Percentiles rank a stretch among this genome's conserved stretches.
phyloP scores from a whole-genome alignment of 2,329 filamentous ascomycete species.

The Phialophora expanda region DNA sequence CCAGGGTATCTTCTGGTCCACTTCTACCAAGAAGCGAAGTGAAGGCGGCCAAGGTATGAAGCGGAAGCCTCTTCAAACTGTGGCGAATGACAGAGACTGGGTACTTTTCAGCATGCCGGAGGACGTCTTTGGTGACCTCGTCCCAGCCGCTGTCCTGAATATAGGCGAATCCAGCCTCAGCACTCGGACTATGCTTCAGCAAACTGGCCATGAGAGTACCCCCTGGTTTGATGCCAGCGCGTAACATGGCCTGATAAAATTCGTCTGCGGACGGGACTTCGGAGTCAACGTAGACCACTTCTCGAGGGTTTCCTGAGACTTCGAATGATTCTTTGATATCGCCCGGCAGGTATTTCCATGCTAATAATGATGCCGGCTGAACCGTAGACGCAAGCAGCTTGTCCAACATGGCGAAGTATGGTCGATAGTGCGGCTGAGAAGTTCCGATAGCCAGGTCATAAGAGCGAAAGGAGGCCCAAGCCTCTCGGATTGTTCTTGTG shows the following conservation, averaged over 20 bases:
- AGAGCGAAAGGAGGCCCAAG: conserved; percentile 68
- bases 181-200: conserved; percentile 51
- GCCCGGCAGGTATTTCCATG: conserved; percentile 50
- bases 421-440: conserved; percentile 41
- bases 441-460: conserved; percentile 52
- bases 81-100: conserved; percentile 28
- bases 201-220: conserved; percentile 56
- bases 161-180: conserved; percentile 51
- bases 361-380: conserved; percentile 5
- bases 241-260: conserved; percentile 58
- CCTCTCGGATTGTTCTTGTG: conserved; percentile 66
- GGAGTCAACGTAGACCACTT: conserved; percentile 62
- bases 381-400: conserved; percentile 56
- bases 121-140: conserved; percentile 40
- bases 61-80: conserved; percentile 42
- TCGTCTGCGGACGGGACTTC: conserved; percentile 59
- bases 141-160: conserved; percentile 48
- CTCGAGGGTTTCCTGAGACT: conserved; percentile 61
- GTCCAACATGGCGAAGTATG: conserved; percentile 62
- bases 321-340: conserved; percentile 61
- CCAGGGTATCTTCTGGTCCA: conserved; percentile 22
- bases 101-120: conserved; percentile 31
- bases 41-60: conserved; percentile 52
- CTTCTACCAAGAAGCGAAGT: conserved; percentile 50
- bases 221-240: conserved; percentile 51